Base-by-base conservation (phyloP, 768 basidiomycete species). In the Albatrellus ellisii region DNA sequence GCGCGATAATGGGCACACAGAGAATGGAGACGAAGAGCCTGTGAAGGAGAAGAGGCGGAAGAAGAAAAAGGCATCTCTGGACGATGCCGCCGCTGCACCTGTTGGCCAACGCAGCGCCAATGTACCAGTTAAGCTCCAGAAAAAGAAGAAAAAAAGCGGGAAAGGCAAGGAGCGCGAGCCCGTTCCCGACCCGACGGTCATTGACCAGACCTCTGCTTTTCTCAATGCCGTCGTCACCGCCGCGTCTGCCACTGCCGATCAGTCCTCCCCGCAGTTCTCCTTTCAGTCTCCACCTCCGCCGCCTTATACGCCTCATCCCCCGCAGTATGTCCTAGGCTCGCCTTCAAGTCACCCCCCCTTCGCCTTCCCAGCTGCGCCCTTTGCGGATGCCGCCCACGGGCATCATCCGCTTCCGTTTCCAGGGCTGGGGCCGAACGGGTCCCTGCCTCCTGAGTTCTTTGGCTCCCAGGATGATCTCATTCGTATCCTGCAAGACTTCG, bases 391-490 rank as follows among this genome's bases (percentile, higher is more conserved):
- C 12, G 52, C 63, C 14, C 64, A 36, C 26, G 26, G 39, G 9
- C 29, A 11, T 20, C 27, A 22, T 39, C 22, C 25, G 14, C 28
- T 14, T 21, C 17, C 35, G 20, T 36, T 36, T 22, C 41, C 45
- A 40, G 39, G 59, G 51, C 44, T 46, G 20, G n/a, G 37, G 12
- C 20, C 34, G 10, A 14, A 42, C 37, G 36, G 37, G 4, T n/a
- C 36, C 22, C 25, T 43, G 4, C 46, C 62, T 29, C 59, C 63
- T 12, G 65, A 64, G 20, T 54, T 68, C n/a, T 62, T 62, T 42
- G 66, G 67, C 10, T 79, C 79, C 20, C 81, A 74, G 51, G 84
- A 87, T 36, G 79, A 84, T 46, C 71, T 87, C 34, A 60, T 86
- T 33, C 80, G 77, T 26, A 75, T 74, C 9, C 59, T 87, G 37